Conservation (phyloP, 1,139 yeast genomes). For the Lodderomyces theae region DNA sequence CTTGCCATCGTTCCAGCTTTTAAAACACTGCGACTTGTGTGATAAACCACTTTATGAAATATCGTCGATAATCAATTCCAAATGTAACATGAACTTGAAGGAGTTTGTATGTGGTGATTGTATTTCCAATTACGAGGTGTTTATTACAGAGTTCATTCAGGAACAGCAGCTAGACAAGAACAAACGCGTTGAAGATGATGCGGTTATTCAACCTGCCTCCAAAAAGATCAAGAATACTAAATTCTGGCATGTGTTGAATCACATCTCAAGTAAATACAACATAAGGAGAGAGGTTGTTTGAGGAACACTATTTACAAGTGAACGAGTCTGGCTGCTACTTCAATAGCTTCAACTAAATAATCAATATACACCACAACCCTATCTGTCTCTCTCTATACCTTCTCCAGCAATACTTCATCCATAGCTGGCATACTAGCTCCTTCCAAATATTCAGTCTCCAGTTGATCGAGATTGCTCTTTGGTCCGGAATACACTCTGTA, state of each 20-base stretch:
- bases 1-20: conserved; percentile 37
- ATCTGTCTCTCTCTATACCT: neutral
- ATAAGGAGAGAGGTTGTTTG: conserved; percentile 4
- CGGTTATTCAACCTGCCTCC: neutral
- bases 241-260: conserved; percentile 8
- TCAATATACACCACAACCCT: too few relatives aligned
- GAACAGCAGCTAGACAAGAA: neutral
- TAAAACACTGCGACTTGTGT: conserved; percentile 63
- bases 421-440: neutral
- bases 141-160: conserved; percentile 32
- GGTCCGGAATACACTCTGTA: conserved; percentile 34
- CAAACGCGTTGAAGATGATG: neutral
- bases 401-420: conserved; percentile 4
- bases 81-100: conserved; percentile 16
- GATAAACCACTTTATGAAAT: conserved; percentile 66
- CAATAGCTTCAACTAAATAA: too few relatives aligned
- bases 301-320: neutral
- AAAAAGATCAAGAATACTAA: conserved; percentile 3
- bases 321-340: too few relatives aligned
- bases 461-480: conserved; percentile 28
- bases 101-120: conserved; percentile 69
- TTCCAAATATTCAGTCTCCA: neutral
- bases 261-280: conserved; percentile 8
- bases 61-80: conserved; percentile 32
- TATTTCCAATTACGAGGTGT: conserved; percentile 54